Percentiles rank a stretch among this genome's conserved stretches.
Evolutionary conservation across 306 rosid species (phyloP).

Genomic region (Herpetospermum pedunculosum): DNA sequence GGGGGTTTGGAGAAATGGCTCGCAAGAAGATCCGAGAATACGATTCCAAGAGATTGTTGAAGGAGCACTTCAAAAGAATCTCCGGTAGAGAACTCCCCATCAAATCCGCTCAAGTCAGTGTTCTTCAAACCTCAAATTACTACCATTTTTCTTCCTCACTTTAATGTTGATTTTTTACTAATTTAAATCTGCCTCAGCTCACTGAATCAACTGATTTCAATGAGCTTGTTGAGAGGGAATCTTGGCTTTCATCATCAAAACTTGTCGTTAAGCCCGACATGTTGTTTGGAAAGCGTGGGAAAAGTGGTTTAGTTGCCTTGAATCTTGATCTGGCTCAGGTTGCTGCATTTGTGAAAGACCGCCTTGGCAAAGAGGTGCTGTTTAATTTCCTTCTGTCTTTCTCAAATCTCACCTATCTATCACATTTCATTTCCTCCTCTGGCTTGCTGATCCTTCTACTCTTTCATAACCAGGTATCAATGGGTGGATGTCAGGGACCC

Average conservation of each 20-base stretch:
- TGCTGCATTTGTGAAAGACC: slow-evolving; percentile 67
- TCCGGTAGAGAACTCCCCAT: slow-evolving; percentile 59
- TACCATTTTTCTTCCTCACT: background rate
- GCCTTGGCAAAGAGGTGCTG: slow-evolving; percentile 84
- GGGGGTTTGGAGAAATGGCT: slow-evolving; percentile 51
- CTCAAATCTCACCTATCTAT: background rate
- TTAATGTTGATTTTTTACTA: background rate
- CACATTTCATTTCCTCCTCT: background rate
- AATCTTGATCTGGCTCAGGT: slow-evolving; percentile 82
- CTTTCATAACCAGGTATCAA: slow-evolving; percentile 45
- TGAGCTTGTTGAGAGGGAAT: slow-evolving; percentile 67
- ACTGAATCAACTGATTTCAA: slow-evolving; percentile 70
- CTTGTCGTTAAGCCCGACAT: slow-evolving; percentile 96
- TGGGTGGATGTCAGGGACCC: slow-evolving; percentile 95
- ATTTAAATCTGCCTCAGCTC: slow-evolving; percentile 25
- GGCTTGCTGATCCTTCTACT: background rate
- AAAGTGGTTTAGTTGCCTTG: slow-evolving; percentile 96
- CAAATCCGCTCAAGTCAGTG: slow-evolving; percentile 74
- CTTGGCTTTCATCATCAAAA: slow-evolving; percentile 85
- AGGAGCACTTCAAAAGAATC: slow-evolving; percentile 87
- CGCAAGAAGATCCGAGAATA: slow-evolving; percentile 99
- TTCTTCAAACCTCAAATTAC: background rate
- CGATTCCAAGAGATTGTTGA: slow-evolving; percentile 96
- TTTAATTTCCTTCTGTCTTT: background rate
- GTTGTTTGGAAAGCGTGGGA: slow-evolving; percentile 99